Percentiles rank a stretch among this genome's conserved stretches.
phyloP scores from a whole-genome alignment of 805 yeast species.

The Lipomyces kockii region DNA sequence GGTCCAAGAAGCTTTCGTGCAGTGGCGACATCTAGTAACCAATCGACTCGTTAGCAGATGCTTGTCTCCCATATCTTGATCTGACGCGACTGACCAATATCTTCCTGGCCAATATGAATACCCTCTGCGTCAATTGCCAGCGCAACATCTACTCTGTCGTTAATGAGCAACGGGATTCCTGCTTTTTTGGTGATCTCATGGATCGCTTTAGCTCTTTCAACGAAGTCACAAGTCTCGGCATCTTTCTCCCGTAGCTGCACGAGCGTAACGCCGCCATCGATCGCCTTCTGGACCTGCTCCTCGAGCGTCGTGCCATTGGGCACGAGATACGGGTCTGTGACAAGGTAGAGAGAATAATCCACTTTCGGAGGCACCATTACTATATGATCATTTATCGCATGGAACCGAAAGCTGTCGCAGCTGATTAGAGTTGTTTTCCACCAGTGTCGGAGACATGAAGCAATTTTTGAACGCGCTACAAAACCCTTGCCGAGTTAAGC shows the following conservation, averaged over 20 bases:
- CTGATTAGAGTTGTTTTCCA: neutral
- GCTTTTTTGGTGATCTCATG: constrained; percentile 63
- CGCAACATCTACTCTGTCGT: constrained; percentile 88
- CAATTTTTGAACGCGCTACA: neutral
- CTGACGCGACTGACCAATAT: constrained; percentile 56
- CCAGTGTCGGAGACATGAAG: too few species aligned
- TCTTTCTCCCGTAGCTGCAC: constrained; percentile 85
- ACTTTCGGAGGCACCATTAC: constrained; percentile 35
- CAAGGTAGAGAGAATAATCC: constrained; percentile 72
- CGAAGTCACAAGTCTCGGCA: constrained; percentile 68
- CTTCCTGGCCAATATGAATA: constrained; percentile 91
- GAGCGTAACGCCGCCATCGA: constrained; percentile 74
- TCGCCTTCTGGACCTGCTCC: constrained; percentile 63
- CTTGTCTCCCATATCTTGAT: neutral
- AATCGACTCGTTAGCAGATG: constrained; percentile 1
- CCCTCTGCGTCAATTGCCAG: constrained; percentile 89
- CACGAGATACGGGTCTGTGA: constrained; percentile 76
- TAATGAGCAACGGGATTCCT: constrained; percentile 77
- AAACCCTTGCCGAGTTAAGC: too few species aligned
- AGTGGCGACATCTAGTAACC: constrained; percentile 47
- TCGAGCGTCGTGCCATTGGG: constrained; percentile 62
- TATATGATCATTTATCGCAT: neutral
- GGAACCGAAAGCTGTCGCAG: neutral
- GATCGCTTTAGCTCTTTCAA: constrained; percentile 62
- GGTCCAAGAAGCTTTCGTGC: constrained; percentile 73